These are phyloP conservation scores for Leishmania martiniquensis DNA, from an alignment of 208 protist species.

Conservation along the genomic window DNA sequence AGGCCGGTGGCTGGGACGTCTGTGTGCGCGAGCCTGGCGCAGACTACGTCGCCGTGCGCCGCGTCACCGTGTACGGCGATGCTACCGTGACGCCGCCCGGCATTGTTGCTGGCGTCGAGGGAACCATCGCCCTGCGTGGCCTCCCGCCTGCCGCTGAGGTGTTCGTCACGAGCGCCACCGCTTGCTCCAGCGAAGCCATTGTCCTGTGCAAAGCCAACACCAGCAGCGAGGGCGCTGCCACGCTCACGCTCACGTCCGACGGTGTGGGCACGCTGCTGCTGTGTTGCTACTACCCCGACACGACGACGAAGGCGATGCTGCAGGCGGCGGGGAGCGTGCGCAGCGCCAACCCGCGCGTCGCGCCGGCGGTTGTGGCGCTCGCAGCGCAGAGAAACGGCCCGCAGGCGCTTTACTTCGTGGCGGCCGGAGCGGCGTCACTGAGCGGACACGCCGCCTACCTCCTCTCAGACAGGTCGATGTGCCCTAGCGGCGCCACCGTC, in stretches of 20 bases:
- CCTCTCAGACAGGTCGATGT: background rate
- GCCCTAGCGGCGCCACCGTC: background rate
- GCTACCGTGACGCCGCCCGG: constrained; percentile 24
- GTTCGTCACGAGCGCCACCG: constrained; percentile 4
- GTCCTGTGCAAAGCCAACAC: background rate
- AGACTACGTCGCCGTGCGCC: constrained; percentile 19
- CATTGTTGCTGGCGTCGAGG: constrained; percentile 10
- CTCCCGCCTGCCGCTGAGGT: constrained; percentile 38
- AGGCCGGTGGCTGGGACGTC: constrained; percentile 34
- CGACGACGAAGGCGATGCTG: background rate
- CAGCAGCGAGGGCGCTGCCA: constrained; percentile 7
- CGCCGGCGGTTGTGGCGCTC: constrained; percentile 10
- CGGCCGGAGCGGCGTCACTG: background rate
- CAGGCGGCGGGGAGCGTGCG: constrained; percentile 36
- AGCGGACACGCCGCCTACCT: background rate
- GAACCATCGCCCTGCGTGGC: constrained; percentile 7
- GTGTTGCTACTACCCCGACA: constrained; percentile 11
- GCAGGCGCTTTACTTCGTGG: background rate
- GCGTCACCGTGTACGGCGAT: constrained; percentile 36
- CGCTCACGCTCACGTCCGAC: constrained; percentile 7
- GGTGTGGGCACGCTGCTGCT: constrained; percentile 3
- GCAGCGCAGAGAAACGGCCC: constrained; percentile 7
- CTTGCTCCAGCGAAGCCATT: constrained; percentile 14
- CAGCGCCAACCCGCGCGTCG: constrained; percentile 24
- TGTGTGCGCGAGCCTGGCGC: constrained; percentile 31